phyloP scores from a whole-genome alignment of 257 asterid genomes.

The Ocimum tenuiflorum region DNA sequence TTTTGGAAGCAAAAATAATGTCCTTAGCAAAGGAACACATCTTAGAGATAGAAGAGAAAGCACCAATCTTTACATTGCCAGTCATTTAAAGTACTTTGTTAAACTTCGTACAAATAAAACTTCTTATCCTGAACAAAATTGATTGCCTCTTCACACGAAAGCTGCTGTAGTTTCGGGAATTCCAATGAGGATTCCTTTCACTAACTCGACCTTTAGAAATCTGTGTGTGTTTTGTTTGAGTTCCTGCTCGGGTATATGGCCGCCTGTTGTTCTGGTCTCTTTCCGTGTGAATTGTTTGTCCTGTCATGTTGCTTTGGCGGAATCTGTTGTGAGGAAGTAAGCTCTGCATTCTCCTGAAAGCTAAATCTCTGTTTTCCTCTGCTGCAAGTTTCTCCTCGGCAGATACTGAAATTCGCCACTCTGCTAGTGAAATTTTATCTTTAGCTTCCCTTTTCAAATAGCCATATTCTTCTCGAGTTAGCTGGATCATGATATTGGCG shows the following conservation, averaged over 20 bases:
- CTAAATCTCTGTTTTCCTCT: conserved; percentile 35
- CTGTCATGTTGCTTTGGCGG: conserved; percentile 5
- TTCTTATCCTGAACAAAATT: conserved; percentile 25
- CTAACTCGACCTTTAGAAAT: not conserved
- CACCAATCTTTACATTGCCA: conserved; percentile 6
- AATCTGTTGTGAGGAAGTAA: conserved; percentile 15
- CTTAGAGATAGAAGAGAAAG: conserved; percentile 10
- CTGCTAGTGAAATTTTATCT: conserved; percentile 36
- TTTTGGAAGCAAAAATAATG: conserved; percentile 1
- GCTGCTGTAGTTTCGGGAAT: conserved; percentile 4
- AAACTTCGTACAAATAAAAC: conserved; percentile 28
- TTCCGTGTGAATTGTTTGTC: not conserved
- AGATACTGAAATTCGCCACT: conserved; percentile 30
- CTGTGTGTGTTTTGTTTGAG: not conserved
- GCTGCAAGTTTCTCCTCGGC: conserved; percentile 41
- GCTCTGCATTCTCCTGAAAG: conserved; percentile 33
- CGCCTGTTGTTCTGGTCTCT: not conserved
- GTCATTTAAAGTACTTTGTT: conserved; percentile 27
- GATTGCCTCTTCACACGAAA: conserved; percentile 21
- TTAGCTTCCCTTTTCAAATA: conserved; percentile 29
- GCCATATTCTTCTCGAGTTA: conserved; percentile 36
- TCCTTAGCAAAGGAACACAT: conserved; percentile 8
- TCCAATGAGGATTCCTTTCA: conserved; percentile 11
- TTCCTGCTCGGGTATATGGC: not conserved
- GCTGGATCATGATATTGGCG: conserved; percentile 17